These are phyloP conservation scores for Cordyceps tenuipes DNA, from an alignment of 2,329 filamentous ascomycete genomes.

Conservation along the genomic window DNA sequence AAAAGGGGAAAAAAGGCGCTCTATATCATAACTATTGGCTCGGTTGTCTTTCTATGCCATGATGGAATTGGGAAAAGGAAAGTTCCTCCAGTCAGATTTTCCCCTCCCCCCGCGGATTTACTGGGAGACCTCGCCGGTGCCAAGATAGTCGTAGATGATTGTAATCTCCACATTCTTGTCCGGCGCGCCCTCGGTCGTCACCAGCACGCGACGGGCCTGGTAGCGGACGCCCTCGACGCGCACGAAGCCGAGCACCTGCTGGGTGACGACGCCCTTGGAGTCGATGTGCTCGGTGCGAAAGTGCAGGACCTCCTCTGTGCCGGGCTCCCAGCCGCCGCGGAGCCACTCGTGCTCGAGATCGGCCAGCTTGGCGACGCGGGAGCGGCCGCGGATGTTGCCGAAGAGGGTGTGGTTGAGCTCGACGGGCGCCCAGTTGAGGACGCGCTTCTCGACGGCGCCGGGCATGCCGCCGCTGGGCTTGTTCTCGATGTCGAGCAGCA, in stretches of 20 bases:
- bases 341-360: conserved; percentile 15
- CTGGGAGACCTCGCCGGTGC: conserved; percentile 7
- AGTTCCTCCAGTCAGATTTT: background rate
- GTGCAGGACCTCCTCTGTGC: conserved; percentile 14
- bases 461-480: conserved; percentile 14
- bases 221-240: conserved; percentile 6
- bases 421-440: conserved; percentile 14
- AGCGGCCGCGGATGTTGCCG: conserved; percentile 15
- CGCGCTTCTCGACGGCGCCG: conserved; percentile 14
- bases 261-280: conserved; percentile 9
- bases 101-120: background rate
- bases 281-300: conserved; percentile 14
- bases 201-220: conserved; percentile 11
- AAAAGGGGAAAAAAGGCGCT: background rate
- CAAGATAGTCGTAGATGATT: conserved; percentile 11
- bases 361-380: conserved; percentile 11
- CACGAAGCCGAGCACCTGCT: conserved; percentile 11
- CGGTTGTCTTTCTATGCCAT: background rate
- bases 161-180: conserved; percentile 10
- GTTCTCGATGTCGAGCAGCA: conserved; percentile 14
- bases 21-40: background rate
- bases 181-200: conserved; percentile 7
- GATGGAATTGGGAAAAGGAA: background rate
- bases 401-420: conserved; percentile 16
- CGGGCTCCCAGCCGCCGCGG: conserved; percentile 15